Percentiles rank a stretch among this genome's conserved stretches.
Conservation (phyloP, 805 yeast species). For the Candida tallmaniae region DNA sequence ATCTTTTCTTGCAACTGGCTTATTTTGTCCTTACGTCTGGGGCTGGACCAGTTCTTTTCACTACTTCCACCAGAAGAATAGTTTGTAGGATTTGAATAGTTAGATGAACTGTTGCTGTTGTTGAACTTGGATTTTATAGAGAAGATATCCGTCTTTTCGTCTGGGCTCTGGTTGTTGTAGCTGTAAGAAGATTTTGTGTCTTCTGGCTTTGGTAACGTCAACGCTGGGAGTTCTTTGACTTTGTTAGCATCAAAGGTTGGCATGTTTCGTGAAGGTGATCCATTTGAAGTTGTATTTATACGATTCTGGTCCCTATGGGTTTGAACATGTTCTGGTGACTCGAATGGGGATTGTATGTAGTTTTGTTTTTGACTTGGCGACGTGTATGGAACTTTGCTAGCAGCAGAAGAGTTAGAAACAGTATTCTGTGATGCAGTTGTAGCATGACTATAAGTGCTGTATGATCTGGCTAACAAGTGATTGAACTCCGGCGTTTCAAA, state of each 20-base stretch:
- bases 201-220: slow-evolving; percentile 13
- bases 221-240: slow-evolving; percentile 8
- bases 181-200: slow-evolving; percentile 14
- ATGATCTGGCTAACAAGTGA: slow-evolving; percentile 22
- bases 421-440: no score
- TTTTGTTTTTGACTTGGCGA: slow-evolving; percentile 1
- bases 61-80: slow-evolving; percentile 20
- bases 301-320: background rate
- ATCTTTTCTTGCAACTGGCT: slow-evolving; percentile 35
- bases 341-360: no score
- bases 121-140: slow-evolving; percentile 11
- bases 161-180: slow-evolving; percentile 13
- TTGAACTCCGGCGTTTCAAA: slow-evolving; percentile 31
- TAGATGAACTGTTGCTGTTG: slow-evolving; percentile 14
- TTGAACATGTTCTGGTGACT: slow-evolving; percentile 2
- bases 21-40: slow-evolving; percentile 30
- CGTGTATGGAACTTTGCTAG: background rate
- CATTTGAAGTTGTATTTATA: background rate
- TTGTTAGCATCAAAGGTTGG: background rate
- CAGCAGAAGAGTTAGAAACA: background rate
- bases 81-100: slow-evolving; percentile 38
- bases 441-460: slow-evolving; percentile 24
- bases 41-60: slow-evolving; percentile 41
- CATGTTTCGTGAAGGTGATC: no score
- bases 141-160: slow-evolving; percentile 14